Base-by-base conservation (phyloP, 257 asterid genomes). In the Lantana camara region DNA sequence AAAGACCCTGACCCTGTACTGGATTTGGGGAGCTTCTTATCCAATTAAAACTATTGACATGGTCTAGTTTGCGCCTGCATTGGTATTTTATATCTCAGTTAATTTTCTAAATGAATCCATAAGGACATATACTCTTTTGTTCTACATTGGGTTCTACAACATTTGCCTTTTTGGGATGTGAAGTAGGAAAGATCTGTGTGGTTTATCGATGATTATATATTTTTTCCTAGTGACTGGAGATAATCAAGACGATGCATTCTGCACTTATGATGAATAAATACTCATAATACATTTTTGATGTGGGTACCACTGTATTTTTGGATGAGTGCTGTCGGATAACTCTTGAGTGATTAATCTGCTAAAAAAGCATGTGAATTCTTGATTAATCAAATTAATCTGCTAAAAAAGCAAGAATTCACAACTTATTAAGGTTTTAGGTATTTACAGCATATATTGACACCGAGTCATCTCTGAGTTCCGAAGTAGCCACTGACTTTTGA, bases 1-100 rank as follows among this genome's bases (percentile, higher is more conserved):
- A 38, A 32, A 47, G 34, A 63, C 59, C 40, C 44, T 23, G 41
- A 63, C 59, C 40, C 44, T 23, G 41, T 20, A 17, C 11, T 35
- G 40, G 40, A 35, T 46, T 54, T 41, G 66, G 69, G 55, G 37
- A 11, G 13, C 47, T 61, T 63, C n/a, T 44, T 27, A 4, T 38
- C 5, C 21, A 13, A 40, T 49, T 14, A 29, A 54, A 51, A 32
- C n/a, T n/a, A n/a, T n/a, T n/a, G n/a, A n/a, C n/a, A n/a, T n/a
- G n/a, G n/a, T n/a, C n/a, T n/a, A n/a, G n/a, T n/a, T n/a, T n/a
- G n/a, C n/a, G n/a, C n/a, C 37, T 45, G 45, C 49, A 47, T 55
- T 27, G 22, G 21, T 5, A 47, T 47, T 49, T 45, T 30, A 46
- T 56, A 22, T 54, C 19, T 37, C 58, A 29, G 42, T 17, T 57